phyloP scores from a whole-genome alignment of 306 rosid species.

The Cotoneaster glaucophyllus region DNA sequence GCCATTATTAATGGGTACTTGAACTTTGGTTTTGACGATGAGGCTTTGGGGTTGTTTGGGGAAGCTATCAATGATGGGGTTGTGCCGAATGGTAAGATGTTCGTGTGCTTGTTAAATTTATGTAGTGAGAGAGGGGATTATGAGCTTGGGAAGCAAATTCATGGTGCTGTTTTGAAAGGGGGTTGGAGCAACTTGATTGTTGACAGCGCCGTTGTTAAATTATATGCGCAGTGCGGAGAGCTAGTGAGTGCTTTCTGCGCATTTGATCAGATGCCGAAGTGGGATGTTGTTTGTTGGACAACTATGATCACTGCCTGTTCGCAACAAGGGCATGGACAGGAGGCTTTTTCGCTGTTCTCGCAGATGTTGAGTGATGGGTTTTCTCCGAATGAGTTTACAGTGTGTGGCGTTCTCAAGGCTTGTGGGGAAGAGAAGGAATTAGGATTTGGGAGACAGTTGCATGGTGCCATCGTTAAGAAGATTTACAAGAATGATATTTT shows the following conservation, averaged over 20 bases:
- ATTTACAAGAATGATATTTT: conserved; percentile 60
- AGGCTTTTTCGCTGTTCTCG: conserved; percentile 49
- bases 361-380: conserved; percentile 57
- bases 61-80: conserved; percentile 41
- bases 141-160: conserved; percentile 68
- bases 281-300: conserved; percentile 82
- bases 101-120: conserved; percentile 69
- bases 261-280: conserved; percentile 54
- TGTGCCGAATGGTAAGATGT: conserved; percentile 59
- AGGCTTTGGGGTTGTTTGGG: conserved; percentile 53
- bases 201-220: conserved; percentile 55
- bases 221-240: conserved; percentile 67
- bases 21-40: conserved; percentile 46
- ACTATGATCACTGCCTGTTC: conserved; percentile 86
- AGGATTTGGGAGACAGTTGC: conserved; percentile 68
- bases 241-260: conserved; percentile 47
- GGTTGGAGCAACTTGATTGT: conserved; percentile 63
- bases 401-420: conserved; percentile 77
- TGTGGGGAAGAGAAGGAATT: conserved; percentile 61
- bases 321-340: conserved; percentile 61
- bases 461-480: conserved; percentile 62
- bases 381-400: conserved; percentile 71
- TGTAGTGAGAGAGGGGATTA: conserved; percentile 52
- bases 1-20: conserved; percentile 74
- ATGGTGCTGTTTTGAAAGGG: conserved; percentile 60